phyloP scores from a whole-genome alignment of 108 stramenopile genomes.

The Aurantiochytrium sp. region DNA sequence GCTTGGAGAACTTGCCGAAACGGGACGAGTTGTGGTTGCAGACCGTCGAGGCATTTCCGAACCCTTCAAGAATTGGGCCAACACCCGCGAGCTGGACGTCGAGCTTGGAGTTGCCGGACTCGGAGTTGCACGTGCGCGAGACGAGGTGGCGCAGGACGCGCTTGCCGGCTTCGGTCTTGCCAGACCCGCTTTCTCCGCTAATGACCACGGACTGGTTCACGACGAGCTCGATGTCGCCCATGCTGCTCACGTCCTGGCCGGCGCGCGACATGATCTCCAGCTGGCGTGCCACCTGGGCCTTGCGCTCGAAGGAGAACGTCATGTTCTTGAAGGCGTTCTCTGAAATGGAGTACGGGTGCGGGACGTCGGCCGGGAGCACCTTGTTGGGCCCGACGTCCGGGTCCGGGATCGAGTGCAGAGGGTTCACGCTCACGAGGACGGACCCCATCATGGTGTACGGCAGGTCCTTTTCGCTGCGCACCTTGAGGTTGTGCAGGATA shows the following conservation, averaged over 20 bases:
- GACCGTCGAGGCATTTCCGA: conserved; percentile 33
- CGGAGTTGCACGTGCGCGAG: neutral
- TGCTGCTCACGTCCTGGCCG: neutral
- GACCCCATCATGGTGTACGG: conserved; percentile 42
- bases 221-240: neutral
- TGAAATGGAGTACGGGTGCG: conserved; percentile 9
- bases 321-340: conserved; percentile 17
- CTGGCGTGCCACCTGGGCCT: neutral
- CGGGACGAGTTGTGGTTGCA: conserved; percentile 35
- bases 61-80: conserved; percentile 29
- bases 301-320: conserved; percentile 1
- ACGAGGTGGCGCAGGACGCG: conserved; percentile 13
- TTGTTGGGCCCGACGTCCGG: neutral
- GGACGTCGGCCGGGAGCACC: neutral
- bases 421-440: conserved; percentile 40
- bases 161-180: conserved; percentile 39
- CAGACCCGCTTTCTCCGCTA: conserved; percentile 39
- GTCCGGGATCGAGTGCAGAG: conserved; percentile 15
- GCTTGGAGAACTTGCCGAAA: conserved; percentile 31
- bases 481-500: conserved; percentile 38
- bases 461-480: neutral
- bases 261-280: neutral
- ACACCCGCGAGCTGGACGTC: conserved; percentile 25
- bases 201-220: conserved; percentile 34
- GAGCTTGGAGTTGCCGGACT: neutral